Conservation (phyloP, 768 basidiomycete species). For the Mycena latifolia region DNA sequence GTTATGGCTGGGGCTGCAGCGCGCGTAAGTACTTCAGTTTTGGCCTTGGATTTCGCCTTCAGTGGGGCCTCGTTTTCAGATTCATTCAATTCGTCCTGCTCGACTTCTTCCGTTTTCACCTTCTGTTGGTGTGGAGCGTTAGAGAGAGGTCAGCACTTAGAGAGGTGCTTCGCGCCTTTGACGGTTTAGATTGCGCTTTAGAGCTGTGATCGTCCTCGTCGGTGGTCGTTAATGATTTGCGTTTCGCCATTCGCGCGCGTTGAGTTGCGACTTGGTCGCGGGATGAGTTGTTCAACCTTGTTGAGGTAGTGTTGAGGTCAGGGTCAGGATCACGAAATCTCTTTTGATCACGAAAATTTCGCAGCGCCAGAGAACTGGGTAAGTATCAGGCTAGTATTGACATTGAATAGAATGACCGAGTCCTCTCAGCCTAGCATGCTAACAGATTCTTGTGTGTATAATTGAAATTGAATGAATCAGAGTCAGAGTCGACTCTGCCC, state of each 20-base stretch:
- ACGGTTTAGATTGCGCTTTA: slow-evolving; percentile 12
- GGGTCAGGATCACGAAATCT: no score
- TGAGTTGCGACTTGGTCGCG: no score
- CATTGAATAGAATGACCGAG: no score
- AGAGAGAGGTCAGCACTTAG: background rate
- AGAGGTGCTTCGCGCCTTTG: slow-evolving; percentile 16
- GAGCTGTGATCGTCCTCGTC: slow-evolving; percentile 1
- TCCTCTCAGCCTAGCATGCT: no score
- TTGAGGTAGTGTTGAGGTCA: background rate
- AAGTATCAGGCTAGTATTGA: no score
- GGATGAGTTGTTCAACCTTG: no score
- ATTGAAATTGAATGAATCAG: no score
- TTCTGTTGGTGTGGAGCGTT: slow-evolving; percentile 28
- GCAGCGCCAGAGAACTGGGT: no score
- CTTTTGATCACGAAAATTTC: no score
- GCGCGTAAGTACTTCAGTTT: slow-evolving; percentile 14
- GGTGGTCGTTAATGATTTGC: slow-evolving; percentile 9
- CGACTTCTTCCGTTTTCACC: slow-evolving; percentile 37
- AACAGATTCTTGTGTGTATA: no score
- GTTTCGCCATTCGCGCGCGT: slow-evolving; percentile 20
- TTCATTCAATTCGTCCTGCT: slow-evolving; percentile 11
- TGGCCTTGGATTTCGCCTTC: slow-evolving; percentile 33
- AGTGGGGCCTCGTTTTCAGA: slow-evolving; percentile 17
- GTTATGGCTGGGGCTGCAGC: background rate
- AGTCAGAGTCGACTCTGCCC: no score